phyloP scores from a whole-genome alignment of 176 grass and related monocot species.

The Cymbopogon citratus region DNA sequence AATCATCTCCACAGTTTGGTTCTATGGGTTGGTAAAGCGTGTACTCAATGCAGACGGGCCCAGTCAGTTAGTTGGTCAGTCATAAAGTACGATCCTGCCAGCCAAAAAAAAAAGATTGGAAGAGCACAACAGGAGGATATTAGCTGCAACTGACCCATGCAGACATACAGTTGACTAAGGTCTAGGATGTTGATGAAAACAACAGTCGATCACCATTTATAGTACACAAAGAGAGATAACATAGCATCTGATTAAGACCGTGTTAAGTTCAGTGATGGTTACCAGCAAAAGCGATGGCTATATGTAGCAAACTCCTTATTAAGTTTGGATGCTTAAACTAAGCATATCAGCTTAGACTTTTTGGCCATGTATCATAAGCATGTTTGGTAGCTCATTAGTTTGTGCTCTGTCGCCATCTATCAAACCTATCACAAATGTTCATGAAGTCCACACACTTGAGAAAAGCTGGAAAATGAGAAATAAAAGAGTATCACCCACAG shows the following conservation, averaged over 20 bases:
- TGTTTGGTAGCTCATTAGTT: conserved; percentile 8
- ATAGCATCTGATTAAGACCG: conserved; percentile 28
- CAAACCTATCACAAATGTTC: conserved; percentile 39
- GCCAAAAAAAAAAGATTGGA: not conserved
- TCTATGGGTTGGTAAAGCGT: conserved; percentile 44
- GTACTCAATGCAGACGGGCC: conserved; percentile 46
- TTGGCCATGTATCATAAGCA: conserved; percentile 24
- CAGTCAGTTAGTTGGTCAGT: conserved; percentile 54
- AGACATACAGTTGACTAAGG: conserved; percentile 19
- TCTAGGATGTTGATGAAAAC: conserved; percentile 39
- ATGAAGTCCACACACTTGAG: not conserved
- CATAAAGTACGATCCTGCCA: conserved; percentile 45
- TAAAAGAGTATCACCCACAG: conserved; percentile 27
- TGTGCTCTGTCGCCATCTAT: conserved; percentile 18
- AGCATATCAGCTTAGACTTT: conserved; percentile 19
- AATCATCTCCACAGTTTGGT: conserved; percentile 41
- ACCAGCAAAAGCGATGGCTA: conserved; percentile 24
- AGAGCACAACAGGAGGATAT: conserved; percentile 2
- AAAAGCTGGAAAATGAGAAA: conserved; percentile 28
- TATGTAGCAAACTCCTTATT: conserved; percentile 9
- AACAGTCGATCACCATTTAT: conserved; percentile 33
- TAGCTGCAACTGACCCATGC: conserved; percentile 31
- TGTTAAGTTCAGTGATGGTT: conserved; percentile 23
- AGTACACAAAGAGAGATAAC: conserved; percentile 20
- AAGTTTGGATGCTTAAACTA: conserved; percentile 33